phyloP scores from a whole-genome alignment of 805 yeast species.

The Jamesozyma spencerorum region DNA sequence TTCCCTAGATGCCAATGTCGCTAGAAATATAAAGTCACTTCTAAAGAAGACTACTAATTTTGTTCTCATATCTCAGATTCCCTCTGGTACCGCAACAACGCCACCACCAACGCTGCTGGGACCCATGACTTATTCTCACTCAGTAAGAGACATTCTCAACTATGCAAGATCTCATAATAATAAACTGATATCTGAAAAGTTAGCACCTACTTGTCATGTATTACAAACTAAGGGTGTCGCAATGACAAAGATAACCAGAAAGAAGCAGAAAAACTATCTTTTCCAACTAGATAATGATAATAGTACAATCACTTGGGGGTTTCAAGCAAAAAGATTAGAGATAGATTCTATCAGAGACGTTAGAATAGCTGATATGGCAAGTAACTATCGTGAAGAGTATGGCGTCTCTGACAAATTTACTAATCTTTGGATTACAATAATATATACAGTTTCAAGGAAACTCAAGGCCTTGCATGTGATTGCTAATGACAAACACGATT shows the following conservation, averaged over 20 bases:
- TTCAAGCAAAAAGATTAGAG: conserved; percentile 21
- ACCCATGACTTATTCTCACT: conserved; percentile 20
- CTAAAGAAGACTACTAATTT: conserved; percentile 3
- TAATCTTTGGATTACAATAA: conserved; percentile 69
- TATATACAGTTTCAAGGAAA: conserved; percentile 56
- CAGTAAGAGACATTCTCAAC: conserved; percentile 11
- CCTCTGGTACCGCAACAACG: not conserved
- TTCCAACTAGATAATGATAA: conserved; percentile 17
- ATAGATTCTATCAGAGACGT: conserved; percentile 29
- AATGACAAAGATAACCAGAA: conserved; percentile 25
- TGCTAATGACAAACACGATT: conserved; percentile 45
- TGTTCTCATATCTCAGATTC: not conserved
- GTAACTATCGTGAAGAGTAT: conserved; percentile 78
- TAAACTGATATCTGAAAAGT: conserved; percentile 5
- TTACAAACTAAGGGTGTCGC: conserved; percentile 16
- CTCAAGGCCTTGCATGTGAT: conserved; percentile 73
- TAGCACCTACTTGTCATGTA: conserved; percentile 7
- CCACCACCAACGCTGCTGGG: conserved; percentile 8
- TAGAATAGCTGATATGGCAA: conserved; percentile 57
- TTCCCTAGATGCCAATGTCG: not conserved
- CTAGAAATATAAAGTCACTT: not conserved
- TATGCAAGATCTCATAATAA: conserved; percentile 6
- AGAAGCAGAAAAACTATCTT: conserved; percentile 17
- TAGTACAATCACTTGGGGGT: conserved; percentile 24
- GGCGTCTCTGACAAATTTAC: conserved; percentile 59